phyloP scores from a whole-genome alignment of 2,329 filamentous ascomycete genomes.

The Penicillium fuscoglaucum region DNA sequence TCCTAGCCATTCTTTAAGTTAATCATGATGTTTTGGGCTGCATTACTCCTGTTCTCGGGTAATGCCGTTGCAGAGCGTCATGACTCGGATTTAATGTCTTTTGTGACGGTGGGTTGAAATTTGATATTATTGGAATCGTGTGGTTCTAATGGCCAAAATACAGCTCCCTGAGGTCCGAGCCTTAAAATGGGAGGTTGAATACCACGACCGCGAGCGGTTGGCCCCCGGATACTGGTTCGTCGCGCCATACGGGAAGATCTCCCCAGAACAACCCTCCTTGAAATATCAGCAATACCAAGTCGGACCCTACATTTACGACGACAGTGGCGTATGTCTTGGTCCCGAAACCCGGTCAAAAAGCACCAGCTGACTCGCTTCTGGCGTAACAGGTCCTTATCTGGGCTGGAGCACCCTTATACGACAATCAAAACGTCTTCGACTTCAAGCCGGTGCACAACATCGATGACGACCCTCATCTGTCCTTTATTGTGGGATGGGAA shows the following conservation, averaged over 20 bases:
- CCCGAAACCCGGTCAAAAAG: neutral
- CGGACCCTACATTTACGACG: slow-evolving; percentile 53
- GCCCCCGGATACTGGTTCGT: slow-evolving; percentile 52
- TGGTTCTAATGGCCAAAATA: slow-evolving; percentile 9
- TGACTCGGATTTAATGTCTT: slow-evolving; percentile 37
- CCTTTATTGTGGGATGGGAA: slow-evolving; percentile 45
- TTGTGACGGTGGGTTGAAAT: slow-evolving; percentile 32
- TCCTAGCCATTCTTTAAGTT: slow-evolving; percentile 32
- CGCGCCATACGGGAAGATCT: slow-evolving; percentile 43
- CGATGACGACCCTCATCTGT: slow-evolving; percentile 48
- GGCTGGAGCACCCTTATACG: slow-evolving; percentile 49
- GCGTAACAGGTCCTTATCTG: slow-evolving; percentile 47
- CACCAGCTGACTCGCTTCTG: slow-evolving; percentile 9
- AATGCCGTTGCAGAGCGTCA: slow-evolving; percentile 26
- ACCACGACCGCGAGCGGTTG: slow-evolving; percentile 25
- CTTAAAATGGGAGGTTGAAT: slow-evolving; percentile 30
- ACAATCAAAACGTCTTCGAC: slow-evolving; percentile 51
- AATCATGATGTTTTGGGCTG: slow-evolving; percentile 27
- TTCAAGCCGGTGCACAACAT: slow-evolving; percentile 49
- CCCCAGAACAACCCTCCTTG: slow-evolving; percentile 24
- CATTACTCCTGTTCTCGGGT: slow-evolving; percentile 27
- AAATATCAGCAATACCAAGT: slow-evolving; percentile 45
- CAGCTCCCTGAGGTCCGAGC: slow-evolving; percentile 34
- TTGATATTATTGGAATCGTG: neutral
- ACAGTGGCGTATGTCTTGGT: slow-evolving; percentile 39